These are phyloP conservation scores for Coccomyxa sp. DNA, from an alignment of 139 green algal genomes.

Conservation along the genomic window DNA sequence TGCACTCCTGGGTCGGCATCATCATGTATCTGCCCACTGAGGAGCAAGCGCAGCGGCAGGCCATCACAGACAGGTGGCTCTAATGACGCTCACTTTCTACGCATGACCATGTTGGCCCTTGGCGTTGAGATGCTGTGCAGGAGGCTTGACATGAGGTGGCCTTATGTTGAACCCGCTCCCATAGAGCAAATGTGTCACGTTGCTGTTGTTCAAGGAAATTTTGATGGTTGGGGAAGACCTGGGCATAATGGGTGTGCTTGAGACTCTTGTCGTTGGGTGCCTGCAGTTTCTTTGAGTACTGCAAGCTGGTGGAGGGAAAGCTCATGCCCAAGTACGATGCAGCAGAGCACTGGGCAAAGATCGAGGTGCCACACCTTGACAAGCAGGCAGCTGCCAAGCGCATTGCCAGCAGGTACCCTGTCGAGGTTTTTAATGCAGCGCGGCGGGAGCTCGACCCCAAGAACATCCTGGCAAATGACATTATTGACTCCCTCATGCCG, in stretches of 20 bases:
- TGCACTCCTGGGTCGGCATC: slow-evolving; percentile 91
- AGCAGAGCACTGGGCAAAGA: slow-evolving; percentile 94
- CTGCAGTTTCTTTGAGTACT: slow-evolving; percentile 78
- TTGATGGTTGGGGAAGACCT: too few species aligned
- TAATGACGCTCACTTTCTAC: too few species aligned
- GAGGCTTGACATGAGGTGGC: not conserved
- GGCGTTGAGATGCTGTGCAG: not conserved
- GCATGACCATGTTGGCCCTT: not conserved
- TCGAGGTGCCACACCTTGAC: slow-evolving; percentile 58
- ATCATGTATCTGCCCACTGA: slow-evolving; percentile 95
- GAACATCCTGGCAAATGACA: slow-evolving; percentile 76
- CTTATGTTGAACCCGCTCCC: too few species aligned
- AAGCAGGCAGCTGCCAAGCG: slow-evolving; percentile 25
- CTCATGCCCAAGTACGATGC: slow-evolving; percentile 75
- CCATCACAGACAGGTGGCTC: slow-evolving; percentile 63
- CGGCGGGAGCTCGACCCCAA: slow-evolving; percentile 75
- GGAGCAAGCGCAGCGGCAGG: slow-evolving; percentile 38
- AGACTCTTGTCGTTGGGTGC: too few species aligned
- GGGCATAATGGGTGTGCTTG: too few species aligned
- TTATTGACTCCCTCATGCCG: slow-evolving; percentile 65
- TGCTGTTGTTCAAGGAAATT: not conserved
- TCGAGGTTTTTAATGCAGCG: slow-evolving; percentile 47
- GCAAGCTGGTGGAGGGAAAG: slow-evolving; percentile 49
- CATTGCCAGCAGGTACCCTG: slow-evolving; percentile 45
- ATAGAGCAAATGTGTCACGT: not conserved